phyloP scores from a whole-genome alignment of 2,329 filamentous ascomycete species.

The Trichoderma semiorbis region DNA sequence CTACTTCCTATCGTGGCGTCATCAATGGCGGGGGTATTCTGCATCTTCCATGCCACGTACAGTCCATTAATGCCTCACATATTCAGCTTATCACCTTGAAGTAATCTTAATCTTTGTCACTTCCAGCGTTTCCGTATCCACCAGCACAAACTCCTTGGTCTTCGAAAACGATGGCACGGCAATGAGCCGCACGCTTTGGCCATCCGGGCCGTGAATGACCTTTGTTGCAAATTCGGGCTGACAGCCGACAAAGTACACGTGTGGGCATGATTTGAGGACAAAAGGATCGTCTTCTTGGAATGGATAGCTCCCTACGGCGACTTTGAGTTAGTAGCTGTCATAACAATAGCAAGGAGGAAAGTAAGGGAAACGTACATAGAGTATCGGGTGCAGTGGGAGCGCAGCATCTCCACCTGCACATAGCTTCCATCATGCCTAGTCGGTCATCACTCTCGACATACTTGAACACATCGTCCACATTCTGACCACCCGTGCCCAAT shows the following conservation, averaged over 20 bases:
- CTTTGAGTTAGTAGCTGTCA: conserved; percentile 18
- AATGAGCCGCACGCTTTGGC: conserved; percentile 73
- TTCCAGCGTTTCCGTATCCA: conserved; percentile 83
- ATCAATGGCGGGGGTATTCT: neutral
- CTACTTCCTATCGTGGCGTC: neutral
- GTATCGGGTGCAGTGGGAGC: conserved; percentile 96
- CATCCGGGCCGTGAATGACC: conserved; percentile 62
- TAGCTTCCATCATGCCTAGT: conserved; percentile 87
- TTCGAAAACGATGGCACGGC: conserved; percentile 77
- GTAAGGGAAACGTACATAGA: conserved; percentile 61
- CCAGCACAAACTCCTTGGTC: conserved; percentile 73
- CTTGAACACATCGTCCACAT: conserved; percentile 88
- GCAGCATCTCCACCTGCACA: conserved; percentile 85
- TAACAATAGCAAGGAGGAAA: neutral
- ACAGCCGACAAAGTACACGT: conserved; percentile 86
- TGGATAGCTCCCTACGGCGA: conserved; percentile 77
- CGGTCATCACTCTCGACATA: conserved; percentile 78
- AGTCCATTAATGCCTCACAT: neutral
- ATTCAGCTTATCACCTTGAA: neutral
- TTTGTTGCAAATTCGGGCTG: conserved; percentile 75
- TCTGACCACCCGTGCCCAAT: conserved; percentile 85
- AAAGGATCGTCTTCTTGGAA: conserved; percentile 94
- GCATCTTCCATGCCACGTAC: neutral
- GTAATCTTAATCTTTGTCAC: conserved; percentile 64
- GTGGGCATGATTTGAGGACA: conserved; percentile 78